These are phyloP conservation scores for Plantago lanceolata DNA, from an alignment of 305 asterid genomes.

Conservation along the genomic window DNA sequence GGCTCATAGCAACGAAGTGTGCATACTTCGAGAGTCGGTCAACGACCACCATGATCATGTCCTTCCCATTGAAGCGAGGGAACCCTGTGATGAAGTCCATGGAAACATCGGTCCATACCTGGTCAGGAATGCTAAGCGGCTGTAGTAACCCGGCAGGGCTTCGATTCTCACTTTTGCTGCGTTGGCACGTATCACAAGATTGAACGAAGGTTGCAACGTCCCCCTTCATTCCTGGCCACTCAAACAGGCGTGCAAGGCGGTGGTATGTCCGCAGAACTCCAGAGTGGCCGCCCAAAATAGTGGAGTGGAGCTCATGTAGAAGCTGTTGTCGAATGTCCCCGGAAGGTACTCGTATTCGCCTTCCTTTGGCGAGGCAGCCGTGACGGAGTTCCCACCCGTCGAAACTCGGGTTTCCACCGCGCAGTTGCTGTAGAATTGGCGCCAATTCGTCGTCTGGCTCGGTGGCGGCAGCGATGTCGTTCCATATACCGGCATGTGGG, in stretches of 20 bases:
- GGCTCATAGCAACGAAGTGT: slow-evolving; percentile 3
- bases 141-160: background rate
- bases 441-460: background rate
- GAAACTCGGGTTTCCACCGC: no score
- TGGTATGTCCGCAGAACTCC: background rate
- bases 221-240: background rate
- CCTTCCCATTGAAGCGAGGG: background rate
- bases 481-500: background rate
- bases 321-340: background rate
- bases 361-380: background rate
- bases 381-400: background rate
- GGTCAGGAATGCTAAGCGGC: slow-evolving; percentile 1
- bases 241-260: background rate
- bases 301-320: background rate
- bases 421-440: background rate
- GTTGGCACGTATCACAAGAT: slow-evolving; percentile 6
- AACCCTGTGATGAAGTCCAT: slow-evolving; percentile 20
- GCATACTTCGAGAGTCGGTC: background rate
- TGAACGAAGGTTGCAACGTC: background rate
- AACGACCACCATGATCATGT: slow-evolving; percentile 3
- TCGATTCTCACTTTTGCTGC: background rate
- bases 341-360: background rate
- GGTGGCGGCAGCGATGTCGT: background rate
- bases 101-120: slow-evolving; percentile 17
- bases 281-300: background rate